Percentiles rank a stretch among this genome's conserved stretches.
These are phyloP conservation scores for Phytophthora colocasiae DNA, from an alignment of 352 stramenopile species.

Conservation along the genomic window DNA sequence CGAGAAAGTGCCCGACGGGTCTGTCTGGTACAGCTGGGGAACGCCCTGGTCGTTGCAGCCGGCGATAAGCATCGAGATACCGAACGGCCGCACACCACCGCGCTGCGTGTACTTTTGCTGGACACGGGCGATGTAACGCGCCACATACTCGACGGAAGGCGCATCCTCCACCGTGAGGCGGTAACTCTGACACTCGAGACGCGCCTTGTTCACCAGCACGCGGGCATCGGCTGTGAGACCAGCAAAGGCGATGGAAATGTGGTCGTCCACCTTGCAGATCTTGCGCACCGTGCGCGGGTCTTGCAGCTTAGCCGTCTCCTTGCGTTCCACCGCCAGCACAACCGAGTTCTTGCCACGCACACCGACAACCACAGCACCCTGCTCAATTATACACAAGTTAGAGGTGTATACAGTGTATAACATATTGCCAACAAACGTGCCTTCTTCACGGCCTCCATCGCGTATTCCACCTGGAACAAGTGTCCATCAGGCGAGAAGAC, in stretches of 20 bases:
- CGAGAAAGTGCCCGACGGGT: conserved; percentile 98
- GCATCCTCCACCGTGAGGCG: conserved; percentile 96
- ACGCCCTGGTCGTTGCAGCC: conserved; percentile 93
- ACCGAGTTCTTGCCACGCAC: conserved; percentile 97
- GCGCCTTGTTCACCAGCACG: conserved; percentile 97
- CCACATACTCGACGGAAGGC: conserved; percentile 97
- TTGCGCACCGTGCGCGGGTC: conserved; percentile 99
- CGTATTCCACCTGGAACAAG: conserved; percentile 99
- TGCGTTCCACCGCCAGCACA: conserved; percentile 93
- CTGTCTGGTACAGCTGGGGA: conserved; percentile 98
- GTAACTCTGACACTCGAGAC: conserved; percentile 98
- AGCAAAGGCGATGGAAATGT: conserved; percentile 98
- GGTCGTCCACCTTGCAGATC: conserved; percentile 98
- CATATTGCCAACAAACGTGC: conserved; percentile 32
- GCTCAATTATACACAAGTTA: conserved; percentile 4
- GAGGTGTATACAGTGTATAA: conserved; percentile 11
- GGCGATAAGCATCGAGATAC: conserved; percentile 97
- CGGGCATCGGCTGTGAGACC: conserved; percentile 98
- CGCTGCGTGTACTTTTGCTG: conserved; percentile 99
- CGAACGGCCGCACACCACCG: conserved; percentile 98
- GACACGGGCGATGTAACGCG: conserved; percentile 96
- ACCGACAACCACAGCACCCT: conserved; percentile 97
- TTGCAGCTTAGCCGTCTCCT: conserved; percentile 93
- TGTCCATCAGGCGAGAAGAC: conserved; percentile 99
- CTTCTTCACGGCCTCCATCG: conserved; percentile 99